These are phyloP conservation scores for Coelastrella sp. DNA, from an alignment of 139 green algal species.

Conservation along the genomic window DNA sequence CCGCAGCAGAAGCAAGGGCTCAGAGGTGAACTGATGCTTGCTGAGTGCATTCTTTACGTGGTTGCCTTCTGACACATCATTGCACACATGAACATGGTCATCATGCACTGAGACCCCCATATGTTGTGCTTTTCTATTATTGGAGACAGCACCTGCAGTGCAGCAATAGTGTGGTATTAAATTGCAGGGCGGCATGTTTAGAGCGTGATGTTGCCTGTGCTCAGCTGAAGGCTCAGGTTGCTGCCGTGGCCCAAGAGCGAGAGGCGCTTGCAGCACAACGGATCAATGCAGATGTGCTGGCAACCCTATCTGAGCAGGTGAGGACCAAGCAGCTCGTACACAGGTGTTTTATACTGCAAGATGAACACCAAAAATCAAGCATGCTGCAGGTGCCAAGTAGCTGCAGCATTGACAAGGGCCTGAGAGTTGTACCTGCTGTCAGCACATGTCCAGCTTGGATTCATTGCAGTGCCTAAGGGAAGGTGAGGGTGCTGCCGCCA, in stretches of 20 bases:
- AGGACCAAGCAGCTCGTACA: background rate
- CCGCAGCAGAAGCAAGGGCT: conserved; percentile 35
- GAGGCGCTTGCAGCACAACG: conserved; percentile 24
- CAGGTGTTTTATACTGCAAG: too few relatives aligned
- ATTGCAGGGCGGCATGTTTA: conserved; percentile 4
- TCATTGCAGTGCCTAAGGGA: background rate
- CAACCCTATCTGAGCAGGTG: conserved; percentile 42
- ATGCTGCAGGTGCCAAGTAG: background rate
- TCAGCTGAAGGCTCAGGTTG: conserved; percentile 39
- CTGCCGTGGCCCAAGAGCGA: conserved; percentile 22
- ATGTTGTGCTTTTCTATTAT: background rate
- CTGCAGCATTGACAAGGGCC: too few relatives aligned
- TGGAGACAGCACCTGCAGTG: background rate
- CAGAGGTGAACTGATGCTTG: background rate
- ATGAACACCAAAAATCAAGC: too few relatives aligned
- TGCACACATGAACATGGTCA: too few relatives aligned
- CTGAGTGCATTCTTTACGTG: background rate
- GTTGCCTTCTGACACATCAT: too few relatives aligned
- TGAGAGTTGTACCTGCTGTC: too few relatives aligned
- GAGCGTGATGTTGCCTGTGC: conserved; percentile 20
- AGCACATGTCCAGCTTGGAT: too few relatives aligned
- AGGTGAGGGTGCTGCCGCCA: background rate
- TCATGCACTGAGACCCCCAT: too few relatives aligned
- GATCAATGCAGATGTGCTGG: conserved; percentile 29
- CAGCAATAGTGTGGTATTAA: background rate